phyloP scores from a whole-genome alignment of 495 filamentous ascomycete species.

The Cudoniella acicularis region DNA sequence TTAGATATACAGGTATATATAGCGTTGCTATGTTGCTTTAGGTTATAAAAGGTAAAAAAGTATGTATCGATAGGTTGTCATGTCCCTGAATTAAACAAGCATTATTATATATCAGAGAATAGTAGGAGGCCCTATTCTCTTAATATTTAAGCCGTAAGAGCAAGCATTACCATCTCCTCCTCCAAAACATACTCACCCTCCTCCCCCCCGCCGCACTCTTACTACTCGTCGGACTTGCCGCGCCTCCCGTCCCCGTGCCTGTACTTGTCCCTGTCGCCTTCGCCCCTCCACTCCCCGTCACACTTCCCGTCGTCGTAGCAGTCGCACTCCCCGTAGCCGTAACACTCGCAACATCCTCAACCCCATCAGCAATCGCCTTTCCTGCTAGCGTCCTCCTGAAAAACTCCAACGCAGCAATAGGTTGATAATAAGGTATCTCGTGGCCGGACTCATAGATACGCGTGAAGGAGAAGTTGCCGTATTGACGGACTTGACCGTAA shows the following conservation, averaged over 20 bases:
- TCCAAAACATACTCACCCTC: not conserved
- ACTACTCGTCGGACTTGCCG: not conserved
- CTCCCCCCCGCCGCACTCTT: not conserved
- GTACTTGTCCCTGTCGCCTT: not conserved
- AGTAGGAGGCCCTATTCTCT: too few species aligned
- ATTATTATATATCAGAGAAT: too few species aligned
- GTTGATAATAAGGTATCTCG: slow-evolving; percentile 38
- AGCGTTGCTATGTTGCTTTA: too few species aligned
- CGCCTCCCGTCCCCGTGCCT: not conserved
- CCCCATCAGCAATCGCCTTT: not conserved
- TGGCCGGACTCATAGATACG: slow-evolving; percentile 60
- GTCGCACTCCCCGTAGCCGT: not conserved
- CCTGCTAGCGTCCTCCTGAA: slow-evolving; percentile 32
- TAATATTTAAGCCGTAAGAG: not conserved
- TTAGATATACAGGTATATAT: too few species aligned
- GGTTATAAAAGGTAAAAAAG: too few species aligned
- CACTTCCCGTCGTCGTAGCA: not conserved
- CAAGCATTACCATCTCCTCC: not conserved
- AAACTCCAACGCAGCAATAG: slow-evolving; percentile 33
- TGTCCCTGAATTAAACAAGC: too few species aligned
- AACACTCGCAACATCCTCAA: not conserved
- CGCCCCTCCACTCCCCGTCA: too few species aligned
- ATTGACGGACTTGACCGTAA: slow-evolving; percentile 53
- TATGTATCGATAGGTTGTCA: too few species aligned
- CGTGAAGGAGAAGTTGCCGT: slow-evolving; percentile 57